Base-by-base conservation (phyloP, 1,284 basidiomycete species). In the Boletellus deceptivus region DNA sequence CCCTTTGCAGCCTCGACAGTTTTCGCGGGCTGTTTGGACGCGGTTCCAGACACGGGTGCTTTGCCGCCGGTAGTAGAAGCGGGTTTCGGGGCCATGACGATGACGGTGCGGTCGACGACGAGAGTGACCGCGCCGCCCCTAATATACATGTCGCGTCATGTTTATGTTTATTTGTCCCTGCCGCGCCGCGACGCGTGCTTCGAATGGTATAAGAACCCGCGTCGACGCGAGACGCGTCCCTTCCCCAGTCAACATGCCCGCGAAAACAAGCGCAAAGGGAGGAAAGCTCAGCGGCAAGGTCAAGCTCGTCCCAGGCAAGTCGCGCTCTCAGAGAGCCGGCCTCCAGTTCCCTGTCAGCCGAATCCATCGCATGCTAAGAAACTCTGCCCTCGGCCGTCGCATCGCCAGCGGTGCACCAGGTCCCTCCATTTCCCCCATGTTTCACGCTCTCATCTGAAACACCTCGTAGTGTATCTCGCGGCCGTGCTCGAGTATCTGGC, bases 261-360 rank as follows among this genome's bases (percentile, higher is more conserved):
- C 67, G 44, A 74, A 68, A 59, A 8, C 66, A 31, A 58, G 62
- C 25, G 77, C 79, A 49, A 84, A 84, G 56, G 65, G 72, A 46
- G 59, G 51, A 25, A 72, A 79, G 63, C 70, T 77, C 65, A 75
- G 81, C 75, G 76, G 79, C 38, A 82, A 80, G 67, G 71, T 72
- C 18, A 70, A 77, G 68, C 78, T 73, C 55, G 77, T 1, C 1
- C 1, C 68, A 10, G 64, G 61, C 1, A 51, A 82, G 61, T 91
- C 91, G 40, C 86, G 91, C 58, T 93, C 91, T 43, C 79, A 86
- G 58, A 90, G 87, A 73, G 89, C 89, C 59, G 86, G 90, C 57
- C 82, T 93, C 52, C 90, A 91, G 65, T 83, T 89, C 77, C 87
- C 86, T 33, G 86, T 89, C 65, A 84, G 86, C 70, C 85, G 86